Evolutionary conservation across 371 early-diverging fungal species (phyloP).

Genomic region (Circinella umbellata): DNA sequence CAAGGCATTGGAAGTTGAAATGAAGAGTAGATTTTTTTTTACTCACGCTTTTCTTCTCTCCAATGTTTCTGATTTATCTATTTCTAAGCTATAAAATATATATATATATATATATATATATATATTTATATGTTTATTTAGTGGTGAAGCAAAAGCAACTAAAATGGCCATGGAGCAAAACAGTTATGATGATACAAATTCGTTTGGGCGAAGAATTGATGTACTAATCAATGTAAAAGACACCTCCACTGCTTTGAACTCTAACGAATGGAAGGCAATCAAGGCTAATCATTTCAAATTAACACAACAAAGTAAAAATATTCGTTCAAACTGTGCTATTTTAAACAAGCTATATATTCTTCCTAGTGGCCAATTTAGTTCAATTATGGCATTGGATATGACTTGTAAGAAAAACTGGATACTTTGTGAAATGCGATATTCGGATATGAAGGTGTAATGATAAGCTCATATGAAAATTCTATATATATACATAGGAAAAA

Average conservation of each 20-base stretch:
- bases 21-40: too few species aligned
- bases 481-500: neutral
- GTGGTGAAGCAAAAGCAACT: constrained; percentile 5
- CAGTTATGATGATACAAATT: neutral
- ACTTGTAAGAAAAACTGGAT: constrained; percentile 4
- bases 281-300: neutral
- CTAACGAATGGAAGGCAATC: constrained; percentile 13
- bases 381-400: constrained; percentile 10
- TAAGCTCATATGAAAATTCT: too few species aligned
- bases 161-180: constrained; percentile 5
- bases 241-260: neutral
- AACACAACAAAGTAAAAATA: constrained; percentile 13
- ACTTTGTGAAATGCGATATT: too few species aligned
- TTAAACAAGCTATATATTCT: constrained; percentile 9
- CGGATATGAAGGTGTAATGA: too few species aligned
- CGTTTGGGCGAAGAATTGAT: constrained; percentile 1
- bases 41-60: too few species aligned
- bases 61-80: too few species aligned
- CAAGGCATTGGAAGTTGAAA: too few species aligned
- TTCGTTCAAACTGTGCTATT: constrained; percentile 7
- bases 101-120: too few species aligned
- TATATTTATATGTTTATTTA: neutral
- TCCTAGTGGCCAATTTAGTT: neutral
- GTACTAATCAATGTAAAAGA: neutral
- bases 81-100: too few species aligned